Percentiles rank a stretch among this genome's conserved stretches.
Conservation (phyloP, 495 filamentous ascomycete species). For the Talaromyces borbonicus region DNA sequence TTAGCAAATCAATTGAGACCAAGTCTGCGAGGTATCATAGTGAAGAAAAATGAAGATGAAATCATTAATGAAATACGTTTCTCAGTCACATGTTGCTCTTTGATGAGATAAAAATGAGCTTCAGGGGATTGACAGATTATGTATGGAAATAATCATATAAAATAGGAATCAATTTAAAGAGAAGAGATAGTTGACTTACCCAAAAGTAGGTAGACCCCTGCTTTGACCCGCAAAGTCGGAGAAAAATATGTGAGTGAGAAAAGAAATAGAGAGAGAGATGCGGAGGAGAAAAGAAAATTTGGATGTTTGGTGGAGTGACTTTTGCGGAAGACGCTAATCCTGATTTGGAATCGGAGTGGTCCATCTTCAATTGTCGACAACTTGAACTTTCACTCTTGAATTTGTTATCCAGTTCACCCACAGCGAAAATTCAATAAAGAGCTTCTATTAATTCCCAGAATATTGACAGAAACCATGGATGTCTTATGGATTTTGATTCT, state of each 20-base stretch:
- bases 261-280: background rate
- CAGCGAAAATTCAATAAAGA: no score
- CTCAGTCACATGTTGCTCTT: slow-evolving; percentile 39
- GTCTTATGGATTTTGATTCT: slow-evolving; percentile 17
- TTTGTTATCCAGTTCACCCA: no score
- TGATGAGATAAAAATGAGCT: slow-evolving; percentile 32
- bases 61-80: slow-evolving; percentile 41
- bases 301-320: no score
- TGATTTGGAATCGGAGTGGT: background rate
- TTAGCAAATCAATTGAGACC: background rate
- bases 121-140: slow-evolving; percentile 93
- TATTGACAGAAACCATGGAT: background rate
- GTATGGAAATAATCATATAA: slow-evolving; percentile 62
- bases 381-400: background rate
- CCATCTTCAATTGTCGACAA: background rate
- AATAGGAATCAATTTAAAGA: background rate
- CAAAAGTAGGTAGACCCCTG: background rate
- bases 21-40: background rate
- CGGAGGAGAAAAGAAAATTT: background rate
- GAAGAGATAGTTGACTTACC: background rate
- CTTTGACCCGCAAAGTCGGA: slow-evolving; percentile 2
- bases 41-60: slow-evolving; percentile 8
- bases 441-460: background rate
- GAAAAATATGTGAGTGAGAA: background rate
- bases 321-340: background rate